phyloP scores from a whole-genome alignment of 2,329 filamentous ascomycete genomes.

The Stagonosporopsis vannaccii region DNA sequence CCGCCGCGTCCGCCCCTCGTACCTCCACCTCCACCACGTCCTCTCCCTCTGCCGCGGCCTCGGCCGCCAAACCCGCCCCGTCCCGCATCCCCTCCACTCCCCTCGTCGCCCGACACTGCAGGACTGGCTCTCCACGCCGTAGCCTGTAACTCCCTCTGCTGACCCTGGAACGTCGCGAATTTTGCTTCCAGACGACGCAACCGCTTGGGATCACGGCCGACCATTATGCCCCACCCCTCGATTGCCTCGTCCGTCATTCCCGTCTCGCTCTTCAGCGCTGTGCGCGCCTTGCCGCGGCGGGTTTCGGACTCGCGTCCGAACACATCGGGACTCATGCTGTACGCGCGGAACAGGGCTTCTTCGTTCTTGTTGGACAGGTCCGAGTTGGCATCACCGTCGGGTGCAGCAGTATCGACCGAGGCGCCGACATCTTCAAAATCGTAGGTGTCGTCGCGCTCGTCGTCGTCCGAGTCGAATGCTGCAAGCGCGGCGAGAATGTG shows the following conservation, averaged over 20 bases:
- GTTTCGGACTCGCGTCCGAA: slow-evolving; percentile 78
- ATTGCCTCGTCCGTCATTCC: slow-evolving; percentile 93
- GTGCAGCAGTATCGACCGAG: slow-evolving; percentile 71
- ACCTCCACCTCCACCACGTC: slow-evolving; percentile 43
- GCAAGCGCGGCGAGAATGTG: slow-evolving; percentile 88
- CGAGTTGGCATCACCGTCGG: slow-evolving; percentile 60
- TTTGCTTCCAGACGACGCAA: slow-evolving; percentile 74
- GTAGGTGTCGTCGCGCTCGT: slow-evolving; percentile 97
- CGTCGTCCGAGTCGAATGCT: slow-evolving; percentile 90
- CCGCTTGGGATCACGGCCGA: slow-evolving; percentile 74
- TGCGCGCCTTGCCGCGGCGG: slow-evolving; percentile 68
- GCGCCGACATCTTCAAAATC: slow-evolving; percentile 92
- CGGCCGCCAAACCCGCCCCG: slow-evolving; percentile 51
- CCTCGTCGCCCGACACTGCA: slow-evolving; percentile 63
- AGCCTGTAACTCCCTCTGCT: slow-evolving; percentile 69
- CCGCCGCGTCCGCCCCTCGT: slow-evolving; percentile 40
- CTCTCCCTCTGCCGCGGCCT: slow-evolving; percentile 47
- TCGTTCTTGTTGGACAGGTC: slow-evolving; percentile 68
- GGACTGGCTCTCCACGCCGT: slow-evolving; percentile 67
- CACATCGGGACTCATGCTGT: slow-evolving; percentile 66
- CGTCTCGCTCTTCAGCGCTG: slow-evolving; percentile 74
- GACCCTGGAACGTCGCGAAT: slow-evolving; percentile 69
- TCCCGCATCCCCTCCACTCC: slow-evolving; percentile 50
- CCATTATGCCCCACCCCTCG: slow-evolving; percentile 93
- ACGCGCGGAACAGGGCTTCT: slow-evolving; percentile 75